Percentiles rank a stretch among this genome's conserved stretches.
These are phyloP conservation scores for Cladosporium sp. DNA, from an alignment of 2,329 filamentous ascomycete species.

Conservation along the genomic window DNA sequence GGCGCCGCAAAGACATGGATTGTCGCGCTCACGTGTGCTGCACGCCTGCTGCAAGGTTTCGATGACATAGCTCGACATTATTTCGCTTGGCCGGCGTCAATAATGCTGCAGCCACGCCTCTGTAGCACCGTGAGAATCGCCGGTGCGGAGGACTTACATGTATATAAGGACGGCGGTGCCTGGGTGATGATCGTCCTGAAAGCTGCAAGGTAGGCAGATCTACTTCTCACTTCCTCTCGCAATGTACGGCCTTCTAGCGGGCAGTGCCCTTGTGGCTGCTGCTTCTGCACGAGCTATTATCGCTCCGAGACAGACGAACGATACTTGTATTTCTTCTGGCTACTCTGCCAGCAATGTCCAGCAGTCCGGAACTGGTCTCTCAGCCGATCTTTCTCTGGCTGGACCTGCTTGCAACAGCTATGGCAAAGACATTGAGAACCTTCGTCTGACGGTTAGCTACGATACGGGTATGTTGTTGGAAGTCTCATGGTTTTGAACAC, in stretches of 20 bases:
- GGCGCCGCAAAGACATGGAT: not conserved
- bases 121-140: slow-evolving; percentile 14
- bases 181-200: not conserved
- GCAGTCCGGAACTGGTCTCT: slow-evolving; percentile 20
- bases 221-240: not conserved
- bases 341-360: slow-evolving; percentile 24
- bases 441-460: slow-evolving; percentile 58
- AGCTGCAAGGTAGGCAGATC: slow-evolving; percentile 10
- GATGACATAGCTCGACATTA: slow-evolving; percentile 7
- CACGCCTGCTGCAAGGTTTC: slow-evolving; percentile 2
- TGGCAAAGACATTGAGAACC: slow-evolving; percentile 24
- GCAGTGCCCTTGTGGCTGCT: slow-evolving; percentile 19
- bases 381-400: slow-evolving; percentile 23
- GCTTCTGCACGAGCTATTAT: slow-evolving; percentile 18
- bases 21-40: slow-evolving; percentile 13
- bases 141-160: not conserved
- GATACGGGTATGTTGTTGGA: slow-evolving; percentile 52
- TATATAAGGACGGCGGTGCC: slow-evolving; percentile 4
- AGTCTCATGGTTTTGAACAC: not conserved
- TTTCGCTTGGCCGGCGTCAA: slow-evolving; percentile 18
- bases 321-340: slow-evolving; percentile 20
- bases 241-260: slow-evolving; percentile 13
- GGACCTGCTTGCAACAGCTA: slow-evolving; percentile 25
- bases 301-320: slow-evolving; percentile 11
- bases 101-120: slow-evolving; percentile 12